These are phyloP conservation scores for Nicotiana attenuata DNA, from an alignment of 257 asterid genomes.

Conservation along the genomic window DNA sequence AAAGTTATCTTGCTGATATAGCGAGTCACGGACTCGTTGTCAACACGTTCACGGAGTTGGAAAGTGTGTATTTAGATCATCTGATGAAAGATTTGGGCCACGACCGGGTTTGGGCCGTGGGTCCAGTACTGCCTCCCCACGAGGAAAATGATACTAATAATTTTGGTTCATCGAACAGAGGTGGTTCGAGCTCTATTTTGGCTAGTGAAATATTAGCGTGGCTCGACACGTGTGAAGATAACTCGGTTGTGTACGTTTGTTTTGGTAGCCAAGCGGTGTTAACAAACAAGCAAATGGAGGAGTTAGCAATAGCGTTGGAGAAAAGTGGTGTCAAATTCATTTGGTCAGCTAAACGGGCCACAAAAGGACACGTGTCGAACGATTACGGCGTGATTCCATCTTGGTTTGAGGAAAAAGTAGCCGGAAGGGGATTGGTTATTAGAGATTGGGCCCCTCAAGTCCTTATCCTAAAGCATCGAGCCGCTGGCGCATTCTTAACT, in stretches of 20 bases:
- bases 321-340: slow-evolving; percentile 52
- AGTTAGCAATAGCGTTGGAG: slow-evolving; percentile 42
- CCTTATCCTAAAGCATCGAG: slow-evolving; percentile 42
- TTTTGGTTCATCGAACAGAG: slow-evolving; percentile 19
- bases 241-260: slow-evolving; percentile 52
- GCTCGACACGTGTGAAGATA: slow-evolving; percentile 49
- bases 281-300: slow-evolving; percentile 53
- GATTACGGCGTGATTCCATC: slow-evolving; percentile 41
- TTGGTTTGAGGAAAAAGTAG: slow-evolving; percentile 64
- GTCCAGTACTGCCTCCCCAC: slow-evolving; percentile 50
- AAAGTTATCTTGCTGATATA: slow-evolving; percentile 21
- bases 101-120: slow-evolving; percentile 54
- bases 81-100: slow-evolving; percentile 37
- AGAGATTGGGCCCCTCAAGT: slow-evolving; percentile 84
- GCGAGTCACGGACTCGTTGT: slow-evolving; percentile 45
- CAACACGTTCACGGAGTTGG: slow-evolving; percentile 51
- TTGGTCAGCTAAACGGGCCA: slow-evolving; percentile 44
- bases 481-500: slow-evolving; percentile 36
- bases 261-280: slow-evolving; percentile 78
- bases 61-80: slow-evolving; percentile 35
- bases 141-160: background rate
- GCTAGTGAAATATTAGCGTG: slow-evolving; percentile 31
- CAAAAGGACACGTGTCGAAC: slow-evolving; percentile 38
- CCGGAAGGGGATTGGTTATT: slow-evolving; percentile 54
- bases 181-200: slow-evolving; percentile 33